Evolutionary conservation across 108 stramenopile species (phyloP).

Genomic region (Discostella pseudostelligera): DNA sequence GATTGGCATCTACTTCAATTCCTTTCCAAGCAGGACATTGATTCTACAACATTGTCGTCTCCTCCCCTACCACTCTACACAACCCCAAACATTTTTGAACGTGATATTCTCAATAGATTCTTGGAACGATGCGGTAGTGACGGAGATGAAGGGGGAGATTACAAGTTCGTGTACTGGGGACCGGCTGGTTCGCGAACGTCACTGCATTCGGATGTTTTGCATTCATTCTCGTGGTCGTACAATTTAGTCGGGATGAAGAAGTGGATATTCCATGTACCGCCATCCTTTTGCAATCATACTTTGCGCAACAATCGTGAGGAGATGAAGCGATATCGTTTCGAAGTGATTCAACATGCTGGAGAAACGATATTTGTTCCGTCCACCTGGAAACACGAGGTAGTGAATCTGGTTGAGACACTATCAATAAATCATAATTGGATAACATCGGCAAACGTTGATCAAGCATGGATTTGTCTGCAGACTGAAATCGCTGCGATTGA

Average conservation of each 20-base stretch:
- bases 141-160: too few relatives aligned
- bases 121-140: too few relatives aligned
- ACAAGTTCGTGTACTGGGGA: conserved; percentile 90
- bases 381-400: conserved; percentile 80
- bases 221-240: conserved; percentile 83
- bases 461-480: conserved; percentile 51
- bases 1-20: conserved; percentile 75
- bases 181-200: conserved; percentile 61
- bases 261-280: conserved; percentile 70
- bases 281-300: not conserved
- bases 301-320: conserved; percentile 4
- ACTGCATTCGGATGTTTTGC: conserved; percentile 84
- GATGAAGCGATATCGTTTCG: conserved; percentile 14
- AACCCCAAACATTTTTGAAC: too few relatives aligned
- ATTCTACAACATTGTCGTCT: not conserved
- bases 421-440: conserved; percentile 92
- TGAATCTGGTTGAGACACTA: conserved; percentile 76
- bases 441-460: conserved; percentile 56
- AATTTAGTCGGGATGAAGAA: conserved; percentile 82
- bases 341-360: conserved; percentile 65
- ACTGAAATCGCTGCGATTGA: conserved; percentile 63
- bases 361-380: conserved; percentile 83
- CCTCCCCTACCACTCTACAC: too few relatives aligned
- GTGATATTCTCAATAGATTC: too few relatives aligned
- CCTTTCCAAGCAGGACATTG: conserved; percentile 20